phyloP scores from a whole-genome alignment of 139 green algal species.

The Picochlorum sp. region DNA sequence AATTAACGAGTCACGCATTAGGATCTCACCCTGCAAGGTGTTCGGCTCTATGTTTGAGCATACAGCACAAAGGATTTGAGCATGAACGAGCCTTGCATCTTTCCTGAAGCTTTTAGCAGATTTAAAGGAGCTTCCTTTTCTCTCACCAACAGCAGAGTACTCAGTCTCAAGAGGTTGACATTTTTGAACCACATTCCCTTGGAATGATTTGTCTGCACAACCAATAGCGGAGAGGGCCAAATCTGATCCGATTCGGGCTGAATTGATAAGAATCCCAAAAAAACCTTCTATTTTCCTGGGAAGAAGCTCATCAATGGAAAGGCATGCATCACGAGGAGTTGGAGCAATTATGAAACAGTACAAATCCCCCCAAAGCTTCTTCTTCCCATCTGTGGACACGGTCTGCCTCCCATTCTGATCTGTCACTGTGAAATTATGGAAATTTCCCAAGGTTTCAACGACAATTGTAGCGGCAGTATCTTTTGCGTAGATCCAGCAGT shows the following conservation, averaged over 20 bases:
- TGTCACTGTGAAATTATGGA: neutral
- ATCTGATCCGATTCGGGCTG: neutral
- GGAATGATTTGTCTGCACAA: slow-evolving; percentile 1
- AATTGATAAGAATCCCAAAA: neutral
- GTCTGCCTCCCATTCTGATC: slow-evolving; percentile 2
- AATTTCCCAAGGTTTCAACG: neutral
- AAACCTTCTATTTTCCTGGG: neutral
- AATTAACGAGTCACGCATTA: slow-evolving; percentile 40
- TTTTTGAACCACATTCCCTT: neutral
- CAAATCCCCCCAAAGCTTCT: neutral
- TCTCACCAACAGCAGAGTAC: neutral
- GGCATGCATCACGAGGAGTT: neutral
- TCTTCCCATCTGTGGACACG: neutral
- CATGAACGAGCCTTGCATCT: neutral
- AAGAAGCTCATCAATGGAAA: neutral
- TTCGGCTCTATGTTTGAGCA: slow-evolving; percentile 36
- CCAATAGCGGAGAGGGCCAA: neutral
- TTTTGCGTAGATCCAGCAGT: slow-evolving; percentile 17
- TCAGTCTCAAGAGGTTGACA: neutral
- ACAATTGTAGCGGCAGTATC: neutral
- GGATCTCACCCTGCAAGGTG: slow-evolving; percentile 19
- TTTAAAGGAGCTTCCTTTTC: slow-evolving; percentile 4
- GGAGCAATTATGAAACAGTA: neutral
- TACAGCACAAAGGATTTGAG: slow-evolving; percentile 30
- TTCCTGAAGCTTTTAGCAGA: neutral